Base-by-base conservation (phyloP, 2,329 filamentous ascomycete species). In the Aspergillus caelatus region DNA sequence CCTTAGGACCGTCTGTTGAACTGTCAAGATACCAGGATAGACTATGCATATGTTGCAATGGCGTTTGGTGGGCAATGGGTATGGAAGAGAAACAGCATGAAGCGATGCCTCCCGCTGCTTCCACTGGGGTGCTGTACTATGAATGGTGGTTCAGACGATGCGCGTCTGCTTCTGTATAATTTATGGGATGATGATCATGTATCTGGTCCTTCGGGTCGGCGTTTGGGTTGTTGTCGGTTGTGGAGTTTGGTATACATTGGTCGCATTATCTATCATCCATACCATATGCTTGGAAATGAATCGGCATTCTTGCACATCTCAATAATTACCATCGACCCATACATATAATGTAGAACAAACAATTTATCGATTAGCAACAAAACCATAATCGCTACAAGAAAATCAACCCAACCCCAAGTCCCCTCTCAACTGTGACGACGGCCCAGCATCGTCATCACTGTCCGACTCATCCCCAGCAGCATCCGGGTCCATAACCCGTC, bases 1-100 rank as follows among this genome's bases (percentile, higher is more conserved):
- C 34, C 32, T 54, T 55, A 36, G 58, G 32, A 7, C 16, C 36
- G 26, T 54, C 52, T 54, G 55, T 64, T 63, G 61, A 57, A 46
- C 52, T 62, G 53, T 67, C 61, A 67, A 74, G 75, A 77, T 77
- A 77, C 74, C 75, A 76, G 65, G 73, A 75, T 77, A 77, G 74
- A 77, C 65, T 64, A 70, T 65, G 65, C 56, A 60, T 68, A 60
- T 68, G 58, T 60, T 61, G 62, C 26, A 57, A 65, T 64, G 63
- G 61, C 62, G 62, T 69, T 65, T 34, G 57, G 53, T 54, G 61
- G 26, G 53, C 32, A 41, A 50, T 48, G 46, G 45, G 45, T 48
- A 45, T 61, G 30, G 28, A 26, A 9, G 21, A 45, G 23, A 45
- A 41, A 45, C n/a, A 26, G 52, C 32, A 32, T n/a, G 48, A 30